phyloP scores from a whole-genome alignment of 257 asterid species.

The Striga asiatica region DNA sequence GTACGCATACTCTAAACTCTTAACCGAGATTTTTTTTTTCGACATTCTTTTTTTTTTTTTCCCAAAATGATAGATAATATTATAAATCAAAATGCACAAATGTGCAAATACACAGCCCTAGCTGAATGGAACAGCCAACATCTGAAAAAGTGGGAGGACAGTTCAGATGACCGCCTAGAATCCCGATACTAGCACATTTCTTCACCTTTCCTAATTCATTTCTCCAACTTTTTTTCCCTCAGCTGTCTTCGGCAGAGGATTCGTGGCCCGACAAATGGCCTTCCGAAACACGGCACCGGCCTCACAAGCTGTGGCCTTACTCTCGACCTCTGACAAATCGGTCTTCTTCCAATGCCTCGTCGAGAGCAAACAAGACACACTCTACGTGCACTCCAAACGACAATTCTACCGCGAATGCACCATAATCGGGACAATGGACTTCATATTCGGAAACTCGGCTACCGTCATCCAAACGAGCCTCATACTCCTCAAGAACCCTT shows the following conservation, averaged over 20 bases:
- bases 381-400: slow-evolving; percentile 18
- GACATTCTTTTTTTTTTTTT: not conserved
- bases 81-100: too few relatives aligned
- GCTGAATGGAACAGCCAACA: too few relatives aligned
- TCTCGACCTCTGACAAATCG: slow-evolving; percentile 18
- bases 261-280: slow-evolving; percentile 27
- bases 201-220: too few relatives aligned
- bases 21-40: not conserved
- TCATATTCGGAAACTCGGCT: slow-evolving; percentile 31
- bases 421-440: slow-evolving; percentile 29
- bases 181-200: too few relatives aligned
- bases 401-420: slow-evolving; percentile 29
- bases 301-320: slow-evolving; percentile 32
- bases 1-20: too few relatives aligned
- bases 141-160: too few relatives aligned
- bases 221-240: not conserved
- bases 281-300: slow-evolving; percentile 28
- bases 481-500: slow-evolving; percentile 18
- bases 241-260: slow-evolving; percentile 30
- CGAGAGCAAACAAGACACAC: slow-evolving; percentile 33
- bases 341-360: slow-evolving; percentile 26
- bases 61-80: too few relatives aligned
- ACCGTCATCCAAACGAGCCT: slow-evolving; percentile 25
- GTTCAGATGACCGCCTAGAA: too few relatives aligned
- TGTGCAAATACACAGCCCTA: too few relatives aligned